Evolutionary conservation across 371 early-diverging fungal species (phyloP), one percentile per base, ranked within the genome.

Genomic region (Fennellomyces sp.): DNA sequence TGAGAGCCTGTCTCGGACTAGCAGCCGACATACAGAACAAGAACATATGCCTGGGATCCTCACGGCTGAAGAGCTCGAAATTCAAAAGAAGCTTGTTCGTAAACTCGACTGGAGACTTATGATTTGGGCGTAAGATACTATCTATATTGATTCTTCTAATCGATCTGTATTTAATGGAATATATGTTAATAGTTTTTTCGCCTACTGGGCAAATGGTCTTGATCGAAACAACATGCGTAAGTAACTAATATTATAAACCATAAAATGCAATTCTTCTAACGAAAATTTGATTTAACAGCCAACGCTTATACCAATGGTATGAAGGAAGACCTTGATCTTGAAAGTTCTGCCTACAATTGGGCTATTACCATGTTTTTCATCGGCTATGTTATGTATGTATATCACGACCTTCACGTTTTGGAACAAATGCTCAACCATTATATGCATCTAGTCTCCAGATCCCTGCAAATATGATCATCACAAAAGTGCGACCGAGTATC

Each of bases 171-270:
- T 23, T 38, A 8, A 33, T 33, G 35, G 12, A 8, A 29, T 39
- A 38, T 39, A 5, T 27, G 12, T 23, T 55, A 11, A 52, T 60
- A 60, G 60, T 11, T 76, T 84, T 51, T 69, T 87, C 28, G 82
- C 88, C 17, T 92, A 92, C 56, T 78, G 92, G 51, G 85, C 90
- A 42, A 85, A 83, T 53, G 87, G 87, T 57, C 69, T 94, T 10
- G 93, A 92, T 66, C 83, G 92, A 45, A 85, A 85, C 52, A 94
- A 92, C 60, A 89, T 93, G 69, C 91, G 83, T 76, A 70, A 67
- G 73, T 69, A 17, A 30, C 35, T 19, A 23, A 36, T 49, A 15
- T 50, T 28, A 12, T 11, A 13, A 21, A 45, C n/a, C 21, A 30
- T 25, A 31, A 6, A 2, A 21, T n/a, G 2, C 8, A 2, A 8